Evolutionary conservation across 1,284 basidiomycete species (phyloP), one percentile per base, ranked within the genome.

Genomic region (Leccinum insolens): DNA sequence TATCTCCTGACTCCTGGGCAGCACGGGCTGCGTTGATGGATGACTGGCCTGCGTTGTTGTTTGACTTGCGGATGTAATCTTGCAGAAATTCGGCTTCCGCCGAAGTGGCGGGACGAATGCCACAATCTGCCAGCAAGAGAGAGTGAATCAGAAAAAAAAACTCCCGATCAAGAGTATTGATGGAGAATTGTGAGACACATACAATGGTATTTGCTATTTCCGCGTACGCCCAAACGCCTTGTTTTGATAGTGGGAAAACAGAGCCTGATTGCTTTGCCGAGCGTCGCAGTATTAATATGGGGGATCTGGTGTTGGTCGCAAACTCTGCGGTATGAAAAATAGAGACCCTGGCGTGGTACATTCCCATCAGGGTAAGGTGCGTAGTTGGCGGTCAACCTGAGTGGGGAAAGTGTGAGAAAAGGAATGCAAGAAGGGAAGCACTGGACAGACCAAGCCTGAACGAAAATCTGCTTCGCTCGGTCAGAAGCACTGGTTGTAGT

Each of bases 231-330:
- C 68, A 97, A 81, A 67, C 95, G 90, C 72, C 95, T 86, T 60
- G 95, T 97, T 86, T 95, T 95, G 86, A 98, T 95, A 72, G 92
- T 93, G 60, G 94, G 94, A 82, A 95, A 98, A 79, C 94, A 95
- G 67, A 93, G 88, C 70, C 95, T 86, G 75, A 98, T 95, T 63
- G 95, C 95, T 81, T 98, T 97, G 71, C 95, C 95, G 74, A 97
- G 86, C 5, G 95, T 95, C 69, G 95, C 95, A 57, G 95, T 95
- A 83, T 96, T 97, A 83, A 96, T 95, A 76, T 95, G 93, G 69
- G 93, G 93, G 72, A 95, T 94, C 64, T 91, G 90, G 80, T 95
- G 94, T 80, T 93, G 89, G 81, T 94, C 92, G 80, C 95, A 96
- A 66, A 95, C 90, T 69, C 93, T 86, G 71, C 95, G 88, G 82